Evolutionary conservation across 495 filamentous ascomycete genomes (phyloP), one percentile per base, ranked within the genome.

Genomic region (Xylaria venustula): DNA sequence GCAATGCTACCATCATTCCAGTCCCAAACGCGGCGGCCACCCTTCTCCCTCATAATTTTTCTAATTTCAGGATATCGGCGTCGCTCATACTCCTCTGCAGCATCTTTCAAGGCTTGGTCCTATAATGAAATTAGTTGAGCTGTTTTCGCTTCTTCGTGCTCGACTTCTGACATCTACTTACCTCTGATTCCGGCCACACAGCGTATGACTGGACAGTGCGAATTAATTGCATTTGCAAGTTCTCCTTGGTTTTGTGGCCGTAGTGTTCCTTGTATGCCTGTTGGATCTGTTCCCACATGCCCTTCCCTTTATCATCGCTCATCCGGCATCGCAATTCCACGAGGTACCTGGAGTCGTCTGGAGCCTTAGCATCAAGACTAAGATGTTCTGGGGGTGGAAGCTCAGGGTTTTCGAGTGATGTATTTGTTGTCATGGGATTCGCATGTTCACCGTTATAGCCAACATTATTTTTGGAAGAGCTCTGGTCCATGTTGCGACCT

Each of bases 241-340:
- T 73, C 26, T 77, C 77, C 55, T 80, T 77, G 47, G 73, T 71
- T 42, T 75, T 77, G 30, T 67, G 65, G 5, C 64, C 65, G 36
- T 55, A 76, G 46, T 66, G 72, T 28, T 74, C 72, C 28, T 75
- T 70, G 62, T 76, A 81, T 42, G 74, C 72, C n/a, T 70, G 68
- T 56, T 75, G 76, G 61, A 80, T 81, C 47, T 75, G 72, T 34
- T 79, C 76, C 79, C 79, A 81, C 76, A 81, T 81, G 1, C 77
- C 79, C 65, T 81, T 79, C 34, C 79, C 79, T 58, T 78, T 79
- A 19, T 77, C 76, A 26, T 70, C 66, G n/a, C 75, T 65, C 59
- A 72, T 73, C 53, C 75, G 65, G 45, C 75, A 78, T 15, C 76
- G 70, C 15, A 79, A 67, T 42, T 77, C 70, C 36, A 80, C 71